Percentiles rank a stretch among this genome's conserved stretches.
Evolutionary conservation across 345 rosid genomes (phyloP).

Genomic region (Aquilaria malaccensis): DNA sequence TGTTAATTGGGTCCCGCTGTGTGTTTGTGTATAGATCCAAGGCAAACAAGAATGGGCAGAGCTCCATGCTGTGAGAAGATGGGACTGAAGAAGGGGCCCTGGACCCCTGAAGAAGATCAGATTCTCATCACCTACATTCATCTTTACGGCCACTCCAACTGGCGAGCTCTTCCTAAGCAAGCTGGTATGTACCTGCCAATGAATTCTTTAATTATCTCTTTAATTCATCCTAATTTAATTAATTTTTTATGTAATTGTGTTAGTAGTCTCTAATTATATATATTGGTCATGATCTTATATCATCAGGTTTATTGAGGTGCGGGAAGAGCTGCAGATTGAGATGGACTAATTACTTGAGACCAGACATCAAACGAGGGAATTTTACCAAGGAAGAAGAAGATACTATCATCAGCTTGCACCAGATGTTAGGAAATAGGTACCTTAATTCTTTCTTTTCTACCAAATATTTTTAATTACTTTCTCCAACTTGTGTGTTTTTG

Average conservation of each 20-base stretch:
- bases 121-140: slow-evolving; percentile 44
- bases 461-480: no score
- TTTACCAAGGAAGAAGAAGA: slow-evolving; percentile 70
- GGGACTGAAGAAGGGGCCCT: slow-evolving; percentile 77
- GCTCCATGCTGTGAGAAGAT: slow-evolving; percentile 80
- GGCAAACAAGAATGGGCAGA: slow-evolving; percentile 41
- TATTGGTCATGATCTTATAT: no score
- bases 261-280: not conserved
- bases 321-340: slow-evolving; percentile 87
- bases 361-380: slow-evolving; percentile 79
- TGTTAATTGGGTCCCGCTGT: no score
- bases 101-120: slow-evolving; percentile 66
- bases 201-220: no score
- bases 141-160: slow-evolving; percentile 54
- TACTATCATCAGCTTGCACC: slow-evolving; percentile 53
- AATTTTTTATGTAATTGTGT: not conserved
- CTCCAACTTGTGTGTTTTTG: no score
- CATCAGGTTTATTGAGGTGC: slow-evolving; percentile 61
- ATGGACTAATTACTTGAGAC: slow-evolving; percentile 74
- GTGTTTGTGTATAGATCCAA: no score
- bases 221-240: not conserved
- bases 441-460: no score
- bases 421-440: slow-evolving; percentile 56
- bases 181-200: slow-evolving; percentile 31
- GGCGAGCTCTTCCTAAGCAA: slow-evolving; percentile 76